Percentiles rank a stretch among this genome's conserved stretches.
Evolutionary conservation across 139 green algal genomes (phyloP).

Genomic region (Coccomyxa sp.): DNA sequence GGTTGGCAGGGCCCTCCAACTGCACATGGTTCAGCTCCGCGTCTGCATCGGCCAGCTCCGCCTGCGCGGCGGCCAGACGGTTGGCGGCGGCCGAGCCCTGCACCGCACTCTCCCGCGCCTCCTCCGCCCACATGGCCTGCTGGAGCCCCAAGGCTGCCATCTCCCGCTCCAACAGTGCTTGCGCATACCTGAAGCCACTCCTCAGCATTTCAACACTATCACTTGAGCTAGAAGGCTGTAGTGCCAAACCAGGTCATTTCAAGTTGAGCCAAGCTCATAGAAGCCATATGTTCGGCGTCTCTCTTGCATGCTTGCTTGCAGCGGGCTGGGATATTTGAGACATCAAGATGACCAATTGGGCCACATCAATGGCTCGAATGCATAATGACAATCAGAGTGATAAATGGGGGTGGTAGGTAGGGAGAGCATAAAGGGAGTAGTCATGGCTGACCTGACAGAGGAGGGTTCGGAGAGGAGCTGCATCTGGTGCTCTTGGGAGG

Average conservation of each 20-base stretch:
- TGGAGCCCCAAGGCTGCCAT: conserved; percentile 54
- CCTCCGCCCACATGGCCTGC: conserved; percentile 60
- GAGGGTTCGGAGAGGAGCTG: neutral
- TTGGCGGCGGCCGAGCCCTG: conserved; percentile 24
- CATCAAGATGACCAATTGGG: too few species aligned
- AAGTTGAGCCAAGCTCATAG: too few species aligned
- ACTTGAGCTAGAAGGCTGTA: too few species aligned
- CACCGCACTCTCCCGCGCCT: conserved; percentile 38
- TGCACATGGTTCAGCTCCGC: conserved; percentile 44
- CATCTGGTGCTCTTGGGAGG: neutral
- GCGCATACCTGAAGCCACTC: conserved; percentile 38
- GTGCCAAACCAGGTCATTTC: too few species aligned
- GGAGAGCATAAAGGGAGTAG: neutral
- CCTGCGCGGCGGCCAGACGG: conserved; percentile 14
- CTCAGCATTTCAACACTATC: neutral
- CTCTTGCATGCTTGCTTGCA: too few species aligned
- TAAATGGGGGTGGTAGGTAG: too few species aligned
- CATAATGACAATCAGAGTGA: too few species aligned
- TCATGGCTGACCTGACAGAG: neutral
- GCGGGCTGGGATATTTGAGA: too few species aligned
- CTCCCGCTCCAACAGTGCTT: conserved; percentile 65
- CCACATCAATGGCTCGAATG: too few species aligned
- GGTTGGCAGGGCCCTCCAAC: conserved; percentile 56
- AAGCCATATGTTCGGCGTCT: too few species aligned
- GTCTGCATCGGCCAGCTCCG: conserved; percentile 34